phyloP scores from a whole-genome alignment of 1,284 basidiomycete species.

The Puccinia horiana region DNA sequence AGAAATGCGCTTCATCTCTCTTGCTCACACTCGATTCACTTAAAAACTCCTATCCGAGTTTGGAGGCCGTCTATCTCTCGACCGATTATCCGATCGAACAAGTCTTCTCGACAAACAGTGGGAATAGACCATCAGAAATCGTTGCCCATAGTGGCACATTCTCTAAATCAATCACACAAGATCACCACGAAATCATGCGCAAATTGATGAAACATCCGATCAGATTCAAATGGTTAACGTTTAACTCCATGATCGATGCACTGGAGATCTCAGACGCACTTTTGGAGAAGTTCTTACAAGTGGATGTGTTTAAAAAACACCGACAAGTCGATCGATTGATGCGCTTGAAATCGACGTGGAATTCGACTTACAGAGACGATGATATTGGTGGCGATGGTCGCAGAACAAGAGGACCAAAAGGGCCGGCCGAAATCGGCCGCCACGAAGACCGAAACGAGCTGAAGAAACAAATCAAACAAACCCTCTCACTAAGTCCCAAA shows the following conservation, averaged over 20 bases:
- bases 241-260: background rate
- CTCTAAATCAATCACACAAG: constrained; percentile 54
- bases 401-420: too few species aligned
- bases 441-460: constrained; percentile 13
- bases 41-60: constrained; percentile 50
- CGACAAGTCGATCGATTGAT: constrained; percentile 5
- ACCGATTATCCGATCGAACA: constrained; percentile 55
- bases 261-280: background rate
- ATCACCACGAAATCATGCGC: constrained; percentile 54
- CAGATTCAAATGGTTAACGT: constrained; percentile 7
- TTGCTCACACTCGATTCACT: constrained; percentile 52
- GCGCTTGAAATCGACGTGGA: too few species aligned
- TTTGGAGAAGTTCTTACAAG: background rate
- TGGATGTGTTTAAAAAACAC: constrained; percentile 52
- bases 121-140: background rate
- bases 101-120: background rate
- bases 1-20: constrained; percentile 53
- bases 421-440: background rate
- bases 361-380: too few species aligned
- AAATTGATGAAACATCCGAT: background rate
- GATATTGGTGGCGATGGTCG: too few species aligned
- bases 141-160: constrained; percentile 56
- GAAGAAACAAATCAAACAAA: background rate
- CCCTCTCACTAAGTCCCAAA: constrained; percentile 14
- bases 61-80: constrained; percentile 55